These are phyloP conservation scores for Allium sativum DNA, from an alignment of 106 monocot genomes.

Conservation along the genomic window DNA sequence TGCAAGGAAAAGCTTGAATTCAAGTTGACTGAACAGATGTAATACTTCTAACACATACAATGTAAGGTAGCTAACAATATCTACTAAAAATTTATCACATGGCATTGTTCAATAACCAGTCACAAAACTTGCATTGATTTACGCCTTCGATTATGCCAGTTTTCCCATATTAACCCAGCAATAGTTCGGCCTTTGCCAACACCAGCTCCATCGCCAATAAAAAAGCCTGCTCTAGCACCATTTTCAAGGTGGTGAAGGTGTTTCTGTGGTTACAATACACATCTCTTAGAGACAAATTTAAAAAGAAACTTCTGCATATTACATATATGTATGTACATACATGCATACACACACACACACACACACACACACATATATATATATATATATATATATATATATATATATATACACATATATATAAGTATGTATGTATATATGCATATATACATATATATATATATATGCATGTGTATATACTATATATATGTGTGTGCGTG, in stretches of 20 bases:
- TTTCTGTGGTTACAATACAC: conserved; percentile 39
- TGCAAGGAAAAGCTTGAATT: not conserved
- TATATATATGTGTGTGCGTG: too few relatives aligned
- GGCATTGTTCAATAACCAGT: too few relatives aligned
- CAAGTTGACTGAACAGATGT: not conserved
- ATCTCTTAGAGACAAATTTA: not conserved
- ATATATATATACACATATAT: too few relatives aligned
- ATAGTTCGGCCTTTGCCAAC: conserved; percentile 98
- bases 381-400: too few relatives aligned
- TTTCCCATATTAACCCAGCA: conserved; percentile 98
- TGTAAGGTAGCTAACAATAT: too few relatives aligned
- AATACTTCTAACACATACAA: not conserved
- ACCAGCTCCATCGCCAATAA: conserved; percentile 99
- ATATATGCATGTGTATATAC: too few relatives aligned
- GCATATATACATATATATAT: too few relatives aligned
- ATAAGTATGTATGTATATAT: too few relatives aligned
- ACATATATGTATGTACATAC: too few relatives aligned
- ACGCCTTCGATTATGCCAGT: conserved; percentile 79
- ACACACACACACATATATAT: too few relatives aligned
- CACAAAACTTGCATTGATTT: conserved; percentile 67
- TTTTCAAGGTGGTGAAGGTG: conserved; percentile 80
- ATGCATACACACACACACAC: too few relatives aligned
- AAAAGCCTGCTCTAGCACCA: conserved; percentile 91
- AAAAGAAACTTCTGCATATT: not conserved
- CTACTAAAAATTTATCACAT: too few relatives aligned